Percentiles rank a stretch among this genome's conserved stretches.
These are phyloP conservation scores for Cryphonectria carpinicola DNA, from an alignment of 2,329 filamentous ascomycete species.

Conservation along the genomic window DNA sequence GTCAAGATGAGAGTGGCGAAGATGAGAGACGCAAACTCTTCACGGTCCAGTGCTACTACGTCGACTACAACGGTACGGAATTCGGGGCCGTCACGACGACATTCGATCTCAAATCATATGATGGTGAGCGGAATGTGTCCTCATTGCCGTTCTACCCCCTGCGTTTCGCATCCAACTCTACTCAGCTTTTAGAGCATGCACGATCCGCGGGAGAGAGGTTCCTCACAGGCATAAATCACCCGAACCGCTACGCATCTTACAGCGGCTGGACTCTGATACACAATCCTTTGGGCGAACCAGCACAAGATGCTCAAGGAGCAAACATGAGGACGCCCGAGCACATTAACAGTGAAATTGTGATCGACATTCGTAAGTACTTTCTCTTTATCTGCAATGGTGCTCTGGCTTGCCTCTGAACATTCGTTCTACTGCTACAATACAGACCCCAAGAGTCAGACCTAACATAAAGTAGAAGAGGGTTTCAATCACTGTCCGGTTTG, in stretches of 20 bases:
- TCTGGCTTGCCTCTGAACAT: neutral
- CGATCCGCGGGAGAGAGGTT: neutral
- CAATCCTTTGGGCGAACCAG: neutral
- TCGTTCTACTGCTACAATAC: neutral
- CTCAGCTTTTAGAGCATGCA: neutral
- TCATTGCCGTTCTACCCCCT: neutral
- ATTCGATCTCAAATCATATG: neutral
- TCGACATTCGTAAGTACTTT: slow-evolving; percentile 10
- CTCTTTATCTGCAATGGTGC: neutral
- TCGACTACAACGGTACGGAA: neutral
- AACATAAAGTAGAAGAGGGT: neutral
- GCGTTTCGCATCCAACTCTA: neutral
- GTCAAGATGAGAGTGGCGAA: neutral
- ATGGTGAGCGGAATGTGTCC: neutral
- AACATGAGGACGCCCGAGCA: neutral
- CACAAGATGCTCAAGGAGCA: neutral
- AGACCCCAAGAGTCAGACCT: neutral
- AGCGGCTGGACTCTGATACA: neutral
- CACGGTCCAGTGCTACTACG: neutral
- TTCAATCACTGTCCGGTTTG: neutral
- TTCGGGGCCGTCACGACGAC: neutral
- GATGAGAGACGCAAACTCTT: neutral
- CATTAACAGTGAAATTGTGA: slow-evolving; percentile 11
- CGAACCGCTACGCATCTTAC: neutral
- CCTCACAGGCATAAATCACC: neutral